Evolutionary conservation across 805 yeast species (phyloP).

Genomic region (Aciculoconidium aculeatum): DNA sequence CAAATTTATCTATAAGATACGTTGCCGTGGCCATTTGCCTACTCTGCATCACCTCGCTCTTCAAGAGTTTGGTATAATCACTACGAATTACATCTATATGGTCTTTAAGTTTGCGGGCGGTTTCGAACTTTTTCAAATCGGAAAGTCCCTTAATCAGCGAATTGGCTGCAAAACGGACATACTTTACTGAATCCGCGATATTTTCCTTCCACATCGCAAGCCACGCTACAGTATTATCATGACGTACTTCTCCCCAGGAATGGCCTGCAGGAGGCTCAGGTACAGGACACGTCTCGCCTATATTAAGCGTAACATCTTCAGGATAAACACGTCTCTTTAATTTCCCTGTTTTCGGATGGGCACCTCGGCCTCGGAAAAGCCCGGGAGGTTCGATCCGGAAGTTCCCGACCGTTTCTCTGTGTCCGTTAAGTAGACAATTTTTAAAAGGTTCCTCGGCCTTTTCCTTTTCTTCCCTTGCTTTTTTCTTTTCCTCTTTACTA

Average conservation of each 20-base stretch:
- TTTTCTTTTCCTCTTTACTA: conserved; percentile 70
- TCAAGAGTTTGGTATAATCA: conserved; percentile 67
- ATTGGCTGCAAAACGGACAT: conserved; percentile 86
- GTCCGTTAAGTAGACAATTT: conserved; percentile 75
- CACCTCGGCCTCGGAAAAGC: conserved; percentile 91
- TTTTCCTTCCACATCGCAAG: conserved; percentile 97
- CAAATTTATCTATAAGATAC: conserved; percentile 85
- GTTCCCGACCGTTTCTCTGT: conserved; percentile 89
- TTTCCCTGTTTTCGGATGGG: conserved; percentile 94
- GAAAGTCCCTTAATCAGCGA: conserved; percentile 89
- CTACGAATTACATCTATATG: conserved; percentile 67
- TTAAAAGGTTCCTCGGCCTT: conserved; percentile 74
- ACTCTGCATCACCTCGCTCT: conserved; percentile 71
- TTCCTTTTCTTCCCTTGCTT: conserved; percentile 65
- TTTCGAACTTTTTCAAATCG: conserved; percentile 88
- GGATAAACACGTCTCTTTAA: conserved; percentile 82
- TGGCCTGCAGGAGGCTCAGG: conserved; percentile 89
- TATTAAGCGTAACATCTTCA: conserved; percentile 81
- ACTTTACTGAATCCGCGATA: conserved; percentile 74
- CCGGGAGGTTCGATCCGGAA: conserved; percentile 97
- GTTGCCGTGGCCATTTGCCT: conserved; percentile 94
- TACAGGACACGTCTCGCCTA: conserved; percentile 63
- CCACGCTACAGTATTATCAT: conserved; percentile 92
- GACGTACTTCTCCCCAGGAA: conserved; percentile 81
- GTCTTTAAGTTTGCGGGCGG: conserved; percentile 76